A percentile compares a stretch with the other conserved stretches of the same genome.
Conservation (phyloP, 169 alveolate genomes). For the Plasmodium gallinaceum region DNA sequence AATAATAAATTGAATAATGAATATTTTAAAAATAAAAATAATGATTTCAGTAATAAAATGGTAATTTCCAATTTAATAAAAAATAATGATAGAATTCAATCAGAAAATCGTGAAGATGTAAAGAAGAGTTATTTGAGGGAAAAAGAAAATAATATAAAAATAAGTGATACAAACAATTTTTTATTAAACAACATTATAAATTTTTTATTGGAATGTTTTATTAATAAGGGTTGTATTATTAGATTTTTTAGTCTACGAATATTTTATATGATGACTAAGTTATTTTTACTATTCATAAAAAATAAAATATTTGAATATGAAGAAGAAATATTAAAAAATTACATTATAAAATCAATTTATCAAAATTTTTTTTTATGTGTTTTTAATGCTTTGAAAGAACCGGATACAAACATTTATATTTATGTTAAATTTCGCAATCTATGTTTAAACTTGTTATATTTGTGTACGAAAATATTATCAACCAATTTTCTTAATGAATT, state of each 20-base stretch:
- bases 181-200: constrained; percentile 62
- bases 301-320: constrained; percentile 28
- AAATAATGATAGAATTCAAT: constrained; percentile 32
- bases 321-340: constrained; percentile 42
- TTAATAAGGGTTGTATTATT: constrained; percentile 49
- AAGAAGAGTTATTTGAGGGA: not conserved
- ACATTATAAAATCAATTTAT: constrained; percentile 36
- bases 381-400: constrained; percentile 52
- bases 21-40: not conserved
- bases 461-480: constrained; percentile 37
- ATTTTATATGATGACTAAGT: constrained; percentile 38
- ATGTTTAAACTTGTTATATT: constrained; percentile 45
- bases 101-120: not conserved
- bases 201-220: constrained; percentile 64
- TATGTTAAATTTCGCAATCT: constrained; percentile 58
- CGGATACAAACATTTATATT: constrained; percentile 57
- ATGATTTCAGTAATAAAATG: constrained; percentile 1
- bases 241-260: constrained; percentile 46
- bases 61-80: constrained; percentile 9
- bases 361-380: constrained; percentile 64
- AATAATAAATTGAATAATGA: not conserved
- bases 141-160: constrained; percentile 42
- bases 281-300: constrained; percentile 32
- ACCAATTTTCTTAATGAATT: constrained; percentile 36
- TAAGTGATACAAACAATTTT: constrained; percentile 53